These are phyloP conservation scores for Rosa chinensis DNA, from an alignment of 306 rosid genomes.

Conservation along the genomic window DNA sequence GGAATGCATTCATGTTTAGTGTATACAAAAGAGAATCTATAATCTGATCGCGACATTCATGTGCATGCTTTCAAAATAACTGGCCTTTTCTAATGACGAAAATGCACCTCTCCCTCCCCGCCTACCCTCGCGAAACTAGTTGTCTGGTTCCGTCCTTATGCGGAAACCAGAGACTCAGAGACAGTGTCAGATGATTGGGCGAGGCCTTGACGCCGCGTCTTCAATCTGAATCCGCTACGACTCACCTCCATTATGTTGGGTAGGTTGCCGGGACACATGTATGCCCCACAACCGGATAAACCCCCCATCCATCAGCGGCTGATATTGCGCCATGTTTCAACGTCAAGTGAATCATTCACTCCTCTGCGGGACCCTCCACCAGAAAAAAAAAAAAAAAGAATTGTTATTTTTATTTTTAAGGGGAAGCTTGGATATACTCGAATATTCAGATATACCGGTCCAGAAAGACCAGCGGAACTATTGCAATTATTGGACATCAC, in stretches of 20 bases:
- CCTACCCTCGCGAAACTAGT: not conserved
- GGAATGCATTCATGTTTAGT: not conserved
- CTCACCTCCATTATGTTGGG: not conserved
- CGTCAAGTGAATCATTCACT: not conserved
- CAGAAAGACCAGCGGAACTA: not conserved
- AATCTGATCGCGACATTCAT: not conserved
- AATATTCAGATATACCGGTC: slow-evolving; percentile 42
- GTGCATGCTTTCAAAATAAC: not conserved
- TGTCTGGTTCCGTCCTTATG: not conserved
- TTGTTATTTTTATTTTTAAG: not conserved
- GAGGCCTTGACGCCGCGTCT: slow-evolving; percentile 52
- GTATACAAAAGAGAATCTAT: no score
- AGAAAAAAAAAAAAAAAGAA: not conserved
- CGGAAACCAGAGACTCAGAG: not conserved
- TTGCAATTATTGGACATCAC: slow-evolving; percentile 40
- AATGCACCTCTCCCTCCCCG: not conserved
- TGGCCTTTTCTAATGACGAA: not conserved
- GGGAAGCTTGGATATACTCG: slow-evolving; percentile 41
- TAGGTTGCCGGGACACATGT: slow-evolving; percentile 20
- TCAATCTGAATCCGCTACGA: not conserved
- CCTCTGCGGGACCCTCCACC: not conserved
- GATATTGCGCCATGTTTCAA: slow-evolving; percentile 28
- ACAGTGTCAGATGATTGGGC: not conserved
- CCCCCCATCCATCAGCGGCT: slow-evolving; percentile 4
- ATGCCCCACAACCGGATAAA: slow-evolving; percentile 48